Evolutionary conservation across 2,329 filamentous ascomycete species (phyloP), one percentile per base, ranked within the genome.

Genomic region (Beauveria varroae): DNA sequence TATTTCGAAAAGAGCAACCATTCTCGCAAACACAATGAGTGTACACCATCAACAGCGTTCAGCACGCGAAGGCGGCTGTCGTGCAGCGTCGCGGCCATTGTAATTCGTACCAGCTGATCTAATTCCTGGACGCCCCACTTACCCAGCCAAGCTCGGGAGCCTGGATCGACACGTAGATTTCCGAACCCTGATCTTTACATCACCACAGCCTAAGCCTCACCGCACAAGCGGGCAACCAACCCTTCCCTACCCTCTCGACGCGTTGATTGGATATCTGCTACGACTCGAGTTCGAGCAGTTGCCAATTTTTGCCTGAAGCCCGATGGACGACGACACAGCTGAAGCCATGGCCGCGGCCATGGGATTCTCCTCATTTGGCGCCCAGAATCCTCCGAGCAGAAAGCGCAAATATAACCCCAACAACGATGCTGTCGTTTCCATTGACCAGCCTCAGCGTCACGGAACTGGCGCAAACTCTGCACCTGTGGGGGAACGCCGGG

Each of bases 291-390:
- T 34, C n/a, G 24, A 18, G 5, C 41, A 22, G 22, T 12, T 24
- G 28, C 40, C 3, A 16, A n/a, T 6, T 34, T 37, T 2, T 18
- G 18, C 8, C 18, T 10, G 5, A 24, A 47, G 4, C 24, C 22
- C 34, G 40, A 60, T 60, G 57, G 61, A 60, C 55, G 43, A 66
- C 43, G 65, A 64, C n/a, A 69, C 70, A 22, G 78, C 82, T 54
- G 75, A 76, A 47, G 82, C 82, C 57, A 85, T 90, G 71, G 86
- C 86, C 24, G 81, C 83, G 47, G 80, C 83, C 52, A 88, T 92
- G 86, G 89, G 89, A 64, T 92, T 92, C 73, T 81, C 86, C 9
- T 81, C 83, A 62, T 93, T 93, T 69, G 88, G 88, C 65, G 73
- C 75, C 10, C 77, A 81, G 66, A 71, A 76, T 57, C 75, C 73